These are phyloP conservation scores for Podosphaera leucotricha DNA, from an alignment of 2,329 filamentous ascomycete genomes.

Conservation along the genomic window DNA sequence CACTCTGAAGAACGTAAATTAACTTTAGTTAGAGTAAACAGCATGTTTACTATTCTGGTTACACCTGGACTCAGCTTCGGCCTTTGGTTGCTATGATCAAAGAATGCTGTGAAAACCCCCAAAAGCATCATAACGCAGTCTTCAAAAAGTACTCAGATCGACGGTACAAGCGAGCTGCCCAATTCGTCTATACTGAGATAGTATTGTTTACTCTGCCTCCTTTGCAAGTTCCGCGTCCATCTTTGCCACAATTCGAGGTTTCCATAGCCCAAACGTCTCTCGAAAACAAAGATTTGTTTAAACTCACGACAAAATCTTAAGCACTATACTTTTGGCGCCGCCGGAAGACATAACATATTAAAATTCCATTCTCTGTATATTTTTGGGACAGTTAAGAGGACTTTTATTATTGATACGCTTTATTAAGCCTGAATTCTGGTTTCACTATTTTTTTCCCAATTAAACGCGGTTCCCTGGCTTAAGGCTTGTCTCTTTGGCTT, in stretches of 20 bases:
- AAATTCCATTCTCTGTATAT: slow-evolving; percentile 15
- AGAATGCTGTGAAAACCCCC: slow-evolving; percentile 66
- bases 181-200: slow-evolving; percentile 50
- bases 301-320: neutral
- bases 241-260: slow-evolving; percentile 10
- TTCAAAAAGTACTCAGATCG: slow-evolving; percentile 82
- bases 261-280: slow-evolving; percentile 7
- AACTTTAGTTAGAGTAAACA: slow-evolving; percentile 35
- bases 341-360: neutral
- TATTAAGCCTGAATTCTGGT: neutral
- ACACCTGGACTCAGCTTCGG: slow-evolving; percentile 67
- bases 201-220: slow-evolving; percentile 28
- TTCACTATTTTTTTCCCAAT: neutral
- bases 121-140: slow-evolving; percentile 63
- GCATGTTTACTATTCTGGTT: slow-evolving; percentile 83
- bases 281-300: slow-evolving; percentile 3
- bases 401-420: neutral
- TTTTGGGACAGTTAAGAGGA: slow-evolving; percentile 12
- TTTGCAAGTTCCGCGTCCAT: slow-evolving; percentile 6
- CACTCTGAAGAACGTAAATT: neutral
- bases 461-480: neutral
- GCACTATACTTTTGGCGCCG: too few relatives aligned
- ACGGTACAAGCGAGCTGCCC: slow-evolving; percentile 64
- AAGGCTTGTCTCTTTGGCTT: neutral
- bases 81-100: slow-evolving; percentile 55